phyloP scores from a whole-genome alignment of 2,329 filamentous ascomycete species.

The Cladosporium oxysporum region DNA sequence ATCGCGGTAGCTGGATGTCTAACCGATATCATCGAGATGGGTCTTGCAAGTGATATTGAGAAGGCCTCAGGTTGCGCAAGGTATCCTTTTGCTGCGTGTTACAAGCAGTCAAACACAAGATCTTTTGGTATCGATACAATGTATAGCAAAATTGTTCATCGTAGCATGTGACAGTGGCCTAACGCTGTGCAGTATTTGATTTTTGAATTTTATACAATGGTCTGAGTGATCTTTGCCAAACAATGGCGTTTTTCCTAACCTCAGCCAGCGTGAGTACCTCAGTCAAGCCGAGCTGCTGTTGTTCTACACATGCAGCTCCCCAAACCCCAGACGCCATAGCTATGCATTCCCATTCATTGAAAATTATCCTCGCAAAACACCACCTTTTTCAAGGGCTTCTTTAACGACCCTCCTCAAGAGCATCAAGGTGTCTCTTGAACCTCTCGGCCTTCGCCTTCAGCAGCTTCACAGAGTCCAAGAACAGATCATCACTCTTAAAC shows the following conservation, averaged over 20 bases:
- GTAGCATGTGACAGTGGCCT: neutral
- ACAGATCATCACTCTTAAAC: slow-evolving; percentile 90
- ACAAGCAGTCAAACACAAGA: no score
- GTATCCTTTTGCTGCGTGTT: no score
- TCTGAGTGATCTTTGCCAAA: neutral
- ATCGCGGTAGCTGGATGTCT: neutral
- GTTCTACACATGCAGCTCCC: neutral
- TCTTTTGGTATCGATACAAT: neutral
- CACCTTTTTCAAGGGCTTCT: neutral
- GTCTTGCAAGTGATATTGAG: neutral
- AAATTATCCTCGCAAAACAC: neutral
- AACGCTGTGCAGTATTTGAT: neutral
- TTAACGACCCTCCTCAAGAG: slow-evolving; percentile 38
- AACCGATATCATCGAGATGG: neutral
- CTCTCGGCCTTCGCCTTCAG: slow-evolving; percentile 81
- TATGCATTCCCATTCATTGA: slow-evolving; percentile 12
- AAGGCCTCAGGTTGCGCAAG: neutral
- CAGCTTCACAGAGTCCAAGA: slow-evolving; percentile 82
- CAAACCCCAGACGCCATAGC: slow-evolving; percentile 18
- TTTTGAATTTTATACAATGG: neutral
- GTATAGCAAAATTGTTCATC: neutral
- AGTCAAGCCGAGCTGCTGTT: slow-evolving; percentile 6
- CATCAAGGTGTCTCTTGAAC: slow-evolving; percentile 68
- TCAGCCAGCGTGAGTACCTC: neutral
- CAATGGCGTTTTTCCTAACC: neutral